phyloP scores from a whole-genome alignment of 1,284 basidiomycete species.

The Polyporus tsugae region DNA sequence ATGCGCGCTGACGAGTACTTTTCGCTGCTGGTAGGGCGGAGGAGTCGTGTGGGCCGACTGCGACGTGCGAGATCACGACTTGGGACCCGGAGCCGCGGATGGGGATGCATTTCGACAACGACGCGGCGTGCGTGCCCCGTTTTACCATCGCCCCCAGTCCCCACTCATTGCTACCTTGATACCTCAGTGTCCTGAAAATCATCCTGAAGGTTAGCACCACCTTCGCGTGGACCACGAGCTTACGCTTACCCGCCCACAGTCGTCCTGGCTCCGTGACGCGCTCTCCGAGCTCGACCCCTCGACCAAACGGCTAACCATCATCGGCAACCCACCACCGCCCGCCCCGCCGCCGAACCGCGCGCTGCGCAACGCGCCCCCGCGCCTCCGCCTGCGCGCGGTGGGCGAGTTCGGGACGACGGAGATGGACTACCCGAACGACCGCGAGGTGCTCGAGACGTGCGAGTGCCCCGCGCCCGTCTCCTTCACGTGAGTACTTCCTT shows the following conservation, averaged over 20 bases:
- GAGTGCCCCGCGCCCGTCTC: slow-evolving; percentile 76
- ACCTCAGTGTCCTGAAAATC: slow-evolving; percentile 73
- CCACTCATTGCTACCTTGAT: slow-evolving; percentile 4
- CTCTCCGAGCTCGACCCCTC: slow-evolving; percentile 90
- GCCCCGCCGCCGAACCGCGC: slow-evolving; percentile 27
- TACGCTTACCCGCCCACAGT: slow-evolving; percentile 52
- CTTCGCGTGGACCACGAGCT: background rate
- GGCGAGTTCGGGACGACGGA: slow-evolving; percentile 87
- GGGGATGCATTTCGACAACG: slow-evolving; percentile 81
- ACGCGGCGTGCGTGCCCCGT: slow-evolving; percentile 63
- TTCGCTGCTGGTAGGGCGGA: slow-evolving; percentile 67
- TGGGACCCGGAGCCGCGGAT: slow-evolving; percentile 86
- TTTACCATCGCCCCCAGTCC: slow-evolving; percentile 6
- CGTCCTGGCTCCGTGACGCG: slow-evolving; percentile 91
- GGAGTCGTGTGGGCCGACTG: slow-evolving; percentile 84
- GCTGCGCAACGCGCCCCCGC: slow-evolving; percentile 54
- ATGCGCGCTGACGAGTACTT: background rate
- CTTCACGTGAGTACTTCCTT: slow-evolving; percentile 67
- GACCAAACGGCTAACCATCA: slow-evolving; percentile 84
- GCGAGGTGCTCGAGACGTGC: slow-evolving; percentile 88
- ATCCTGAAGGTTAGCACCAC: slow-evolving; percentile 78
- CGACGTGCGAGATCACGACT: slow-evolving; percentile 88
- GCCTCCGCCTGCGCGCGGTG: slow-evolving; percentile 79
- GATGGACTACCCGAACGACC: slow-evolving; percentile 95
- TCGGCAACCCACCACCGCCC: slow-evolving; percentile 69